Conservation (phyloP, 2,329 filamentous ascomycete genomes). For the Aspergillus novofumigatus region DNA sequence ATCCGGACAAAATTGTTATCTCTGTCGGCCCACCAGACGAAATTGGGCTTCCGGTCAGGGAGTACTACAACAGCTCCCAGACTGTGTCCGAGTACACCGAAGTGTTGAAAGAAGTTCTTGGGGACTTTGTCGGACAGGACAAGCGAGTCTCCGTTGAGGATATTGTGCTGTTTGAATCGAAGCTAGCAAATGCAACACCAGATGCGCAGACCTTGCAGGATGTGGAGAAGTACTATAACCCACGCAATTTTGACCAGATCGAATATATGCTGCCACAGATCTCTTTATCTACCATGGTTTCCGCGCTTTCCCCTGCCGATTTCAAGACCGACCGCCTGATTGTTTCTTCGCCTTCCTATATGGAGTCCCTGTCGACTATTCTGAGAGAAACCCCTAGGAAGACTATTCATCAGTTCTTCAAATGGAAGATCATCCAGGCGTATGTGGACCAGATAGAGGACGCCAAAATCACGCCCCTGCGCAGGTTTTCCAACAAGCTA, state of each 20-base stretch:
- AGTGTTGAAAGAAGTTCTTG: constrained; percentile 41
- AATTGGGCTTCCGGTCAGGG: constrained; percentile 59
- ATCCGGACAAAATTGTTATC: constrained; percentile 51
- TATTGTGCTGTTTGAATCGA: constrained; percentile 57
- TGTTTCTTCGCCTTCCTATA: constrained; percentile 57
- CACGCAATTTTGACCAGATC: constrained; percentile 54
- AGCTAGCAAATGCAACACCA: constrained; percentile 57
- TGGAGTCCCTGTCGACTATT: constrained; percentile 55
- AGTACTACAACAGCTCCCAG: constrained; percentile 56
- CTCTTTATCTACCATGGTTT: constrained; percentile 51
- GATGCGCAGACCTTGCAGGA: constrained; percentile 57
- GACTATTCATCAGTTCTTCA: constrained; percentile 58
- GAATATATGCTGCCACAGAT: constrained; percentile 55
- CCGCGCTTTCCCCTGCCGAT: constrained; percentile 48
- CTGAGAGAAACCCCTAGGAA: constrained; percentile 52
- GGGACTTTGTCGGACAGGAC: constrained; percentile 34
- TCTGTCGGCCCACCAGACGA: constrained; percentile 42
- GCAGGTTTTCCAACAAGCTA: constrained; percentile 57
- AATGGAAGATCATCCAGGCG: constrained; percentile 59
- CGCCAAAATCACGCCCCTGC: constrained; percentile 56
- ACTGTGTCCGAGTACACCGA: constrained; percentile 50
- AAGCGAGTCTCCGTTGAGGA: constrained; percentile 30
- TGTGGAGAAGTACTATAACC: constrained; percentile 65
- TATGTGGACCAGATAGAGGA: constrained; percentile 55
- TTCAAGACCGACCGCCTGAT: constrained; percentile 54